phyloP scores from a whole-genome alignment of 495 filamentous ascomycete species.

The Daldinia loculata region DNA sequence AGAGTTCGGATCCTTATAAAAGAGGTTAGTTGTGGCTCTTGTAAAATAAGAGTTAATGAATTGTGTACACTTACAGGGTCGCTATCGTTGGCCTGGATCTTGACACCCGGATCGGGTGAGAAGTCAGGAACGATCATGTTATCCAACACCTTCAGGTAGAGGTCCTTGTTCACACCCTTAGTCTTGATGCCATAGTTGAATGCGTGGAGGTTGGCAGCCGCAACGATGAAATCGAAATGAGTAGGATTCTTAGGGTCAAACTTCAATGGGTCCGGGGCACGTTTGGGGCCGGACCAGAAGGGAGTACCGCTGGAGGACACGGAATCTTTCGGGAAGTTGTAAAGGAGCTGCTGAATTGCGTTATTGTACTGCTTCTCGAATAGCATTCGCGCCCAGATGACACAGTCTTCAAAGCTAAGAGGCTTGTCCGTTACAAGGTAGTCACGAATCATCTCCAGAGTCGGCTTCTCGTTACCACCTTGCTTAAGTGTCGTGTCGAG shows the following conservation, averaged over 20 bases:
- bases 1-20: constrained; percentile 79
- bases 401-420: constrained; percentile 92
- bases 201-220: constrained; percentile 90
- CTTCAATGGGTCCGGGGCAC: constrained; percentile 88
- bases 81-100: constrained; percentile 95
- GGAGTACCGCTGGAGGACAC: constrained; percentile 84
- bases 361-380: constrained; percentile 99
- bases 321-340: constrained; percentile 97
- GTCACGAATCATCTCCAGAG: constrained; percentile 86
- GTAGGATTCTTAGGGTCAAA: constrained; percentile 86
- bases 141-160: constrained; percentile 80
- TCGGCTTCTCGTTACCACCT: constrained; percentile 95
- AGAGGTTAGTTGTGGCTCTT: constrained; percentile 12
- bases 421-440: constrained; percentile 95
- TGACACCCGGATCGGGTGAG: constrained; percentile 87
- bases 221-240: constrained; percentile 85
- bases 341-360: constrained; percentile 93
- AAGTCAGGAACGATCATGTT: constrained; percentile 98
- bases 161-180: constrained; percentile 70
- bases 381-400: constrained; percentile 89
- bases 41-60: background rate
- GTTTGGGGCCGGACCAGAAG: constrained; percentile 99
- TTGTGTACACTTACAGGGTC: constrained; percentile 69
- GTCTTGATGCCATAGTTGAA: constrained; percentile 97
- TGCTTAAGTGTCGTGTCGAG: constrained; percentile 90